Evolutionary conservation across 2,329 filamentous ascomycete genomes (phyloP).

Genomic region (Endoconidiophora polonica): DNA sequence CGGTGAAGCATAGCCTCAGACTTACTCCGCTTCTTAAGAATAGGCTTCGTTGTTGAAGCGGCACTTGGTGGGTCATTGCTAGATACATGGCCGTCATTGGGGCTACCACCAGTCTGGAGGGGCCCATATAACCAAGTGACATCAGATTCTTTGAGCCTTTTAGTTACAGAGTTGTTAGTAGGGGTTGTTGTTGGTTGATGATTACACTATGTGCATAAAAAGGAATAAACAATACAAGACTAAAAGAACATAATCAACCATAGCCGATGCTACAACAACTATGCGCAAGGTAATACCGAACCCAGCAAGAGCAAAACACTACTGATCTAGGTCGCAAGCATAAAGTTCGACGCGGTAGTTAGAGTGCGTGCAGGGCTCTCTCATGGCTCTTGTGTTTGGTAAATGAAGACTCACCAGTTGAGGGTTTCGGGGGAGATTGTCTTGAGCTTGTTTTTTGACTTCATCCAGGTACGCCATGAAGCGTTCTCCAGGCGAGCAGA

Average conservation of each 20-base stretch:
- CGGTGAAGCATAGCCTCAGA: slow-evolving; percentile 88
- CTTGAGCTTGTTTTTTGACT: slow-evolving; percentile 69
- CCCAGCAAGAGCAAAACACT: too few relatives aligned
- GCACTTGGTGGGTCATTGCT: slow-evolving; percentile 36
- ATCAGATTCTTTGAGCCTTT: slow-evolving; percentile 88
- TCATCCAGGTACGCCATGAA: slow-evolving; percentile 94
- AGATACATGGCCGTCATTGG: slow-evolving; percentile 28
- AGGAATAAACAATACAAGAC: background rate
- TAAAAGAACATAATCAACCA: too few relatives aligned
- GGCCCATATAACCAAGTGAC: slow-evolving; percentile 97
- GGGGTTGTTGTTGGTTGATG: background rate
- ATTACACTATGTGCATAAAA: background rate
- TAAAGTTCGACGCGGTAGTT: too few relatives aligned
- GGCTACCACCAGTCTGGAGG: slow-evolving; percentile 54
- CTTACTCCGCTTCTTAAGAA: slow-evolving; percentile 90
- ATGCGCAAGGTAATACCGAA: too few relatives aligned
- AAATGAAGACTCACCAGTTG: slow-evolving; percentile 55
- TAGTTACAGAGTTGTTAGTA: slow-evolving; percentile 11
- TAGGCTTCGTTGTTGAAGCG: slow-evolving; percentile 70
- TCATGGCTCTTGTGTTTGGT: too few relatives aligned
- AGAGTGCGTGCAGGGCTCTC: background rate
- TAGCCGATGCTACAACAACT: too few relatives aligned
- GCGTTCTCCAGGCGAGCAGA: slow-evolving; percentile 79
- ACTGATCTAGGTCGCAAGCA: too few relatives aligned
- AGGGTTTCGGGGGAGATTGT: slow-evolving; percentile 83